Evolutionary conservation across 2,329 filamentous ascomycete species (phyloP).

Genomic region (Thermoascus crustaceus): DNA sequence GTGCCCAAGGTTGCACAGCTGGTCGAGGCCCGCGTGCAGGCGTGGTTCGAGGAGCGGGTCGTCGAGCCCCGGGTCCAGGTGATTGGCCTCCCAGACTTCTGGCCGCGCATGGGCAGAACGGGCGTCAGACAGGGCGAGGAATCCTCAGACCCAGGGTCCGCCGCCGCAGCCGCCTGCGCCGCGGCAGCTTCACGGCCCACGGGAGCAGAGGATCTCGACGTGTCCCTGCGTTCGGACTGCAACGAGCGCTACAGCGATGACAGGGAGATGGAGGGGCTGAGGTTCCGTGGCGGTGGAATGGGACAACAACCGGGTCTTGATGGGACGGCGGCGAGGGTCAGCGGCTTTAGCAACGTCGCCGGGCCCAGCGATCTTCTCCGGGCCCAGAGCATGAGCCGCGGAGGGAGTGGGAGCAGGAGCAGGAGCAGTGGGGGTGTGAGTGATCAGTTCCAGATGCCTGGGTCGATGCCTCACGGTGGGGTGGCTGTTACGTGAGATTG

Average conservation of each 20-base stretch:
- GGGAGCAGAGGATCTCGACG: constrained; percentile 19
- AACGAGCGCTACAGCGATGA: constrained; percentile 6
- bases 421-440: constrained; percentile 17
- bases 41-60: constrained; percentile 60
- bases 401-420: constrained; percentile 8
- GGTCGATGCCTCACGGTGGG: constrained; percentile 27
- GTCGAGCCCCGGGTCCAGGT: constrained; percentile 60
- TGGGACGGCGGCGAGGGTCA: constrained; percentile 25
- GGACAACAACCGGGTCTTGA: constrained; percentile 22
- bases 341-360: constrained; percentile 27
- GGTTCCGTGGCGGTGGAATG: constrained; percentile 24
- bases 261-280: constrained; percentile 24
- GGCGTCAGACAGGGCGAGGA: constrained; percentile 37
- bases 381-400: constrained; percentile 24
- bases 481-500: constrained; percentile 15
- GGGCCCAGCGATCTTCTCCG: constrained; percentile 23
- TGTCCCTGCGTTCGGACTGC: constrained; percentile 15
- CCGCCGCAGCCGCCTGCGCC: constrained; percentile 16
- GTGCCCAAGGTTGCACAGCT: constrained; percentile 60
- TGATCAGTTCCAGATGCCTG: constrained; percentile 33
- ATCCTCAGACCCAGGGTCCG: constrained; percentile 21
- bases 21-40: constrained; percentile 55
- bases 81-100: constrained; percentile 53
- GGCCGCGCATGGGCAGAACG: constrained; percentile 49
- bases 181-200: constrained; percentile 24